These are phyloP conservation scores for Ilex asprella DNA, from an alignment of 257 asterid genomes.

Conservation along the genomic window DNA sequence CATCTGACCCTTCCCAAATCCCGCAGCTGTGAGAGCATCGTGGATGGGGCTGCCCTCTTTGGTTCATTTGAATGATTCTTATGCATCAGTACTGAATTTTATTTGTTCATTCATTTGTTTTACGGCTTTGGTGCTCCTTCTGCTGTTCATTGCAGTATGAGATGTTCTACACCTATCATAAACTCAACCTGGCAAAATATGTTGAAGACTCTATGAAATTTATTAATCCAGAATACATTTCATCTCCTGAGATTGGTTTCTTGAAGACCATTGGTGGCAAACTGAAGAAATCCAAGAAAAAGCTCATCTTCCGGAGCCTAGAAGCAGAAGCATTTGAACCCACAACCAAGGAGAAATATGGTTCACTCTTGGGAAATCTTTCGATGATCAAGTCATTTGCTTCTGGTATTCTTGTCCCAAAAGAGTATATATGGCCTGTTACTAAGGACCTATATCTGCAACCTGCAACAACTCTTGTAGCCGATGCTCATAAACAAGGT, in stretches of 20 bases:
- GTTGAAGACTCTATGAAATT: constrained; percentile 19
- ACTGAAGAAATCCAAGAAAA: constrained; percentile 34
- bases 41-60: not conserved
- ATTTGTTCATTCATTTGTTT: not conserved
- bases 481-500: constrained; percentile 75
- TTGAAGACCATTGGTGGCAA: constrained; percentile 47
- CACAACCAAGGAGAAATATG: constrained; percentile 49
- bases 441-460: constrained; percentile 34
- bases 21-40: too few species aligned
- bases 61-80: too few species aligned
- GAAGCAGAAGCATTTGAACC: constrained; percentile 44
- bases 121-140: too few species aligned
- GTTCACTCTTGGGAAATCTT: constrained; percentile 38
- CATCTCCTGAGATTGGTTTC: constrained; percentile 92
- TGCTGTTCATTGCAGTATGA: constrained; percentile 38
- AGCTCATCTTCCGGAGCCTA: constrained; percentile 49
- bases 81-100: not conserved
- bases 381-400: constrained; percentile 63
- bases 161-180: constrained; percentile 61
- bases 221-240: constrained; percentile 56
- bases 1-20: not conserved
- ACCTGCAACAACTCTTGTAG: constrained; percentile 60
- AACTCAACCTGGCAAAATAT: constrained; percentile 33
- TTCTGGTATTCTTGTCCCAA: constrained; percentile 74
- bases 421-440: constrained; percentile 73